Base-by-base conservation (phyloP, 2,329 filamentous ascomycete genomes). In the Hypoxylon sp. region DNA sequence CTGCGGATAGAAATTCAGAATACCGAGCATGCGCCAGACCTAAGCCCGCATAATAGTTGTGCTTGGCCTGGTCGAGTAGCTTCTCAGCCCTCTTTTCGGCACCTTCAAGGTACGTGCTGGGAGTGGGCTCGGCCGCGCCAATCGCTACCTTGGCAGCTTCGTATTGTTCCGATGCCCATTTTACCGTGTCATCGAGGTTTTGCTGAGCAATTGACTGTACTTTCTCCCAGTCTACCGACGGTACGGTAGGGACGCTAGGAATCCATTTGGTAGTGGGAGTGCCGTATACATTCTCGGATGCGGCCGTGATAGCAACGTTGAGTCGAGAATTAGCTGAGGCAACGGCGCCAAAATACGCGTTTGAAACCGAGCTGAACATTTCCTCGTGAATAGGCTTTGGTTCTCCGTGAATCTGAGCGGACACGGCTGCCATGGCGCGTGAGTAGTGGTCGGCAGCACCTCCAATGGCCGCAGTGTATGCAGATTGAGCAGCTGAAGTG, bases 1-100 rank as follows among this genome's bases (percentile, higher is more conserved):
- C 90, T 3, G 86, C 84, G 8, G 78, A 78, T 2, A 94, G 59
- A 64, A 94, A 93, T 38, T 87, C 86, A 4, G 86, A 84, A 69
- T 94, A 94, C 26, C 87, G 83, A 31, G 86, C 89, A 63, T 95
- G 88, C 1, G 91, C 90, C 32, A 90, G 70, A 19, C 90, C 90
- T 16, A 94, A 71, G 7, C 87, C 89, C 57, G 90, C 87, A 62
- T 91, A 92, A 70, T 93, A 93, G 65, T 84, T 81, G 60, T 79
- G 72, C 60, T 78, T 81, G 34, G 81, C 87, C 74, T 78, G 86
- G 67, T 77, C 83, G 67, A 74, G 82, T 72, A 78, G 81, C 76
- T 72, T 86, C 70, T 74, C 86, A 53, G 69, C 79, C 69, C 66
- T 72, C 50, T 72, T 71, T 8, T 72, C 63, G 0, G 77, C 64